A percentile compares a stretch with the other conserved stretches of the same genome.
phyloP scores from a whole-genome alignment of 805 yeast species.

The Candida michaelii region DNA sequence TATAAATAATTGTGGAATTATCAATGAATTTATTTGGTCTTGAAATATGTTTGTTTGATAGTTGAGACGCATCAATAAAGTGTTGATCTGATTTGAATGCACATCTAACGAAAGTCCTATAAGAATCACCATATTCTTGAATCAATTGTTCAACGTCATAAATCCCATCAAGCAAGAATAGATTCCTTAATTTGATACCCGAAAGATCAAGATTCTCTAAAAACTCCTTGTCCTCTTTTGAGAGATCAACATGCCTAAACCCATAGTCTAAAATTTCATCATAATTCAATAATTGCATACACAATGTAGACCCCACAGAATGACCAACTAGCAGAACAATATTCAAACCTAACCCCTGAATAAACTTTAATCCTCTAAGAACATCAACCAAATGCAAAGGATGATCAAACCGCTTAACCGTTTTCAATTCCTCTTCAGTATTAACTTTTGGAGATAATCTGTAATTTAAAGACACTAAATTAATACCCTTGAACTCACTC shows the following conservation, averaged over 20 bases:
- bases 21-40: conserved; percentile 4
- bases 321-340: conserved; percentile 57
- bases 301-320: conserved; percentile 76
- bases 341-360: conserved; percentile 18
- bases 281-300: conserved; percentile 49
- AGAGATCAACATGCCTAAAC: background rate
- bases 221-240: background rate
- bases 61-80: conserved; percentile 26
- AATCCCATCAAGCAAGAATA: conserved; percentile 60
- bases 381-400: conserved; percentile 66
- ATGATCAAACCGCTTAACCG: conserved; percentile 38
- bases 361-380: conserved; percentile 36
- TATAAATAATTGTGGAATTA: conserved; percentile 21
- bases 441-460: conserved; percentile 55
- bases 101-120: conserved; percentile 53
- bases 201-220: background rate
- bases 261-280: conserved; percentile 20
- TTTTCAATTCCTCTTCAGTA: conserved; percentile 10
- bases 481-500: conserved; percentile 6
- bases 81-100: conserved; percentile 45
- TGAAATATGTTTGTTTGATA: background rate
- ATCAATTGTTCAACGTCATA: conserved; percentile 53
- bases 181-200: background rate
- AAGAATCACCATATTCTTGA: conserved; percentile 57
- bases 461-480: conserved; percentile 50